Base-by-base conservation (phyloP, 176 grass and related monocot species). In the Oryza glaberrima region DNA sequence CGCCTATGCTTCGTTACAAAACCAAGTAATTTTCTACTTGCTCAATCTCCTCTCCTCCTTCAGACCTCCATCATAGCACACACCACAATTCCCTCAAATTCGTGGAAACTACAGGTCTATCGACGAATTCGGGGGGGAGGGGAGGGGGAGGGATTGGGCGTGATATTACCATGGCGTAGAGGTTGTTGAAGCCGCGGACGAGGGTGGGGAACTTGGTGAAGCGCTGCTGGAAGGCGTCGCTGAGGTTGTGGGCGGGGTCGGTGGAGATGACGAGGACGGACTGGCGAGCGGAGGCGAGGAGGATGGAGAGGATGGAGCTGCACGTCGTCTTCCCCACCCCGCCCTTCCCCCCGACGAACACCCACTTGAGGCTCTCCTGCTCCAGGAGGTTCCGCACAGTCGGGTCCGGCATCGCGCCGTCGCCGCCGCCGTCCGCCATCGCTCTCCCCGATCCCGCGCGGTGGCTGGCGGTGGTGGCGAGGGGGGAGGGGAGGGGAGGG, bases 201-300 rank as follows among this genome's bases (percentile, higher is more conserved):
- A 96, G 94, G 66, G 97, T 99, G 88, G 97, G 97, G 92, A 99
- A 92, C 90, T 96, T 96, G 90, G 97, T 96, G 83, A 99, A 99
- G 67, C 97, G 93, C 84, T 99, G 97, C 86, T 99, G 92, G 87
- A 99, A 99, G 51, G 97, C 94, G 86, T 99, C 97, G 90, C 94
- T 96, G 82, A 99, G 91, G 84, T 99, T 99, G 83, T 99, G 97
- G 6, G 97, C 97, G 44, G 97, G 97, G 84, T 99, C 97, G 86
- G 97, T 99, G 88, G 97, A 99, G 86, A 99, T 99, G 75, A 99
- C 69, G 72, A 99, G 97, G 38, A 99, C 97, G 52, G 97, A 99
- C 63, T 86, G 90, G 79, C 97, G 97, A 16, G 88, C 94, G 83
- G 83, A 75, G 49, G 97, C 85, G 52, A 99, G 97, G 73, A 96